Percentiles rank a stretch among this genome's conserved stretches.
Conservation (phyloP, 2,329 filamentous ascomycete genomes). For the Ascosphaera aggregata region DNA sequence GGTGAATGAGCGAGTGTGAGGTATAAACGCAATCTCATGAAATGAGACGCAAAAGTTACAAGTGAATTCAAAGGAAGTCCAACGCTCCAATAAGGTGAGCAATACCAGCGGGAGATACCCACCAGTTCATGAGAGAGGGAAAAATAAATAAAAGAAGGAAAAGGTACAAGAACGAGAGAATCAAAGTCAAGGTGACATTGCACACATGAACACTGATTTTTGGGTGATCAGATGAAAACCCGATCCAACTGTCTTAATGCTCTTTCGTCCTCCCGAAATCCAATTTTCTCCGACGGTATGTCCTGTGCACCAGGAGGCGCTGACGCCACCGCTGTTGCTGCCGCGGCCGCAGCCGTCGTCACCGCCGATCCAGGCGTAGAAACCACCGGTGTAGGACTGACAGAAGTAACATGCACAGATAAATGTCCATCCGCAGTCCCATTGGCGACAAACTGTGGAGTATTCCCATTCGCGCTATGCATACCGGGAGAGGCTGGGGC, state of each 20-base stretch:
- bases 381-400: background rate
- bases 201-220: constrained; percentile 8
- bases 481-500: constrained; percentile 6
- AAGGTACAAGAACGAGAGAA: background rate
- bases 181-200: background rate
- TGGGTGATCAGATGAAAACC: constrained; percentile 19
- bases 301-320: constrained; percentile 21
- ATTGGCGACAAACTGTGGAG: constrained; percentile 1
- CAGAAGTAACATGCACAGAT: background rate
- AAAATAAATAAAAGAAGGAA: background rate
- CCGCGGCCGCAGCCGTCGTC: constrained; percentile 19
- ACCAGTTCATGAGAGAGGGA: background rate
- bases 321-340: constrained; percentile 11
- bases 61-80: too few species aligned
- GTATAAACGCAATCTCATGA: too few species aligned
- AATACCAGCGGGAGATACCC: too few species aligned
- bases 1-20: too few species aligned
- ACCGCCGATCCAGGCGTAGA: constrained; percentile 8
- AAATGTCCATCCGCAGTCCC: background rate
- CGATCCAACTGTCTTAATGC: constrained; percentile 42
- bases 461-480: constrained; percentile 11
- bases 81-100: too few species aligned
- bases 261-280: constrained; percentile 38
- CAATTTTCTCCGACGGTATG: constrained; percentile 32
- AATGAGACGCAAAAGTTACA: too few species aligned